Evolutionary conservation across 2,329 filamentous ascomycete species (phyloP).

Genomic region (Knoxdaviesia capensis): DNA sequence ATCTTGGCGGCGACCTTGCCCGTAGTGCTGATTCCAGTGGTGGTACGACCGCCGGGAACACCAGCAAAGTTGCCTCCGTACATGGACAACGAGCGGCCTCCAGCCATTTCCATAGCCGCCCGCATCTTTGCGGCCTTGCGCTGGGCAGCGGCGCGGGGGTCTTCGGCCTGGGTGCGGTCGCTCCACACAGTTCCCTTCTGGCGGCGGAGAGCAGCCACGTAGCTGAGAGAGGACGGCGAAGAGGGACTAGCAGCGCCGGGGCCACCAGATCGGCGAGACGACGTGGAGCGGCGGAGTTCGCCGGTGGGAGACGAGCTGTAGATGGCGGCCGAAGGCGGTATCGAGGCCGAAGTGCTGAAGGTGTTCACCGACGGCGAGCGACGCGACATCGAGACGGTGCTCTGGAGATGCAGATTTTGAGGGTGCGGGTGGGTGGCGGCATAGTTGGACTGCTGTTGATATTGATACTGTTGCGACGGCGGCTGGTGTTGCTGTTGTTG

Average conservation of each 20-base stretch:
- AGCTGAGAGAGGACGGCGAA: slow-evolving; percentile 41
- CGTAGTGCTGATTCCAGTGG: slow-evolving; percentile 39
- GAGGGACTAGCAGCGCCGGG: slow-evolving; percentile 4
- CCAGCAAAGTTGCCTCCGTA: slow-evolving; percentile 4
- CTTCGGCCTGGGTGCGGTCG: slow-evolving; percentile 80
- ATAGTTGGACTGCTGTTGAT: slow-evolving; percentile 1
- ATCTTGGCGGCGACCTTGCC: slow-evolving; percentile 68
- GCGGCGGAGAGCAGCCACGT: slow-evolving; percentile 87
- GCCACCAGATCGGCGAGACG: slow-evolving; percentile 46
- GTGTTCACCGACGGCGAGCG: slow-evolving; percentile 47
- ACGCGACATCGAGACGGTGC: slow-evolving; percentile 13
- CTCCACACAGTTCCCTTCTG: slow-evolving; percentile 99
- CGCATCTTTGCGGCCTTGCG: slow-evolving; percentile 75
- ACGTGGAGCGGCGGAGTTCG: slow-evolving; percentile 58
- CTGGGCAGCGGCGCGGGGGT: slow-evolving; percentile 63
- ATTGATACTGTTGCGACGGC: slow-evolving; percentile 3
- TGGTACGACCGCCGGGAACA: slow-evolving; percentile 28
- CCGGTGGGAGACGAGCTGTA: slow-evolving; percentile 33
- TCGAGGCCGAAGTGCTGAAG: slow-evolving; percentile 51
- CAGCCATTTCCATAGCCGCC: slow-evolving; percentile 66
- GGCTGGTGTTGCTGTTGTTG: background rate
- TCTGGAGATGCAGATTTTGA: slow-evolving; percentile 14
- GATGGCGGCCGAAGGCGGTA: slow-evolving; percentile 31
- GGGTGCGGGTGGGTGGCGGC: slow-evolving; percentile 5
- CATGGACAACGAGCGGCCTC: slow-evolving; percentile 25